These are phyloP conservation scores for Dorcoceras hygrometricum DNA, from an alignment of 257 asterid species.

Conservation along the genomic window DNA sequence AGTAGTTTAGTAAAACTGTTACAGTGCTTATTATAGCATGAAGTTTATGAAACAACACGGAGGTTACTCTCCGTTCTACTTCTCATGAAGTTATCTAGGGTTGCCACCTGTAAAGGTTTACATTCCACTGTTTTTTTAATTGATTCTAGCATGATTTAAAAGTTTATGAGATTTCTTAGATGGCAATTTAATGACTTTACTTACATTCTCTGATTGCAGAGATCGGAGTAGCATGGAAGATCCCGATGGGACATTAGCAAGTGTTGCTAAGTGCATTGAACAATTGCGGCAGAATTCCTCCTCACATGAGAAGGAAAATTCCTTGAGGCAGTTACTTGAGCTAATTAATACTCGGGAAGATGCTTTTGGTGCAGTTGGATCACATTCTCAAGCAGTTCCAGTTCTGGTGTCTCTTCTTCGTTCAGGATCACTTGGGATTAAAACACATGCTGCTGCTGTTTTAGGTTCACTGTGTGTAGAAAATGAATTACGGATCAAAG, in stretches of 20 bases:
- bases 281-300: slow-evolving; percentile 87
- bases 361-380: slow-evolving; percentile 95
- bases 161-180: slow-evolving; percentile 19
- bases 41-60: neutral
- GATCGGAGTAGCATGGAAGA: slow-evolving; percentile 97
- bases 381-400: slow-evolving; percentile 99
- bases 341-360: slow-evolving; percentile 78
- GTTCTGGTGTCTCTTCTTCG: slow-evolving; percentile 97
- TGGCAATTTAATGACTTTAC: slow-evolving; percentile 15
- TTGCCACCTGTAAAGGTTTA: neutral
- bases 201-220: slow-evolving; percentile 41
- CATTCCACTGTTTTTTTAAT: neutral
- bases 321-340: slow-evolving; percentile 75
- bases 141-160: slow-evolving; percentile 4
- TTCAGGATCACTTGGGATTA: slow-evolving; percentile 85
- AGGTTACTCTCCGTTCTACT: neutral
- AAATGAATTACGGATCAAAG: slow-evolving; percentile 91
- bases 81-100: neutral
- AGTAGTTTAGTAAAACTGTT: neutral
- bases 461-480: slow-evolving; percentile 92
- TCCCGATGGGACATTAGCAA: slow-evolving; percentile 93
- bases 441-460: slow-evolving; percentile 88
- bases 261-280: slow-evolving; percentile 96
- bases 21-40: neutral
- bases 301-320: slow-evolving; percentile 72